Evolutionary conservation across 1,139 yeast genomes (phyloP).

Genomic region (Geotrichum carabidarum): DNA sequence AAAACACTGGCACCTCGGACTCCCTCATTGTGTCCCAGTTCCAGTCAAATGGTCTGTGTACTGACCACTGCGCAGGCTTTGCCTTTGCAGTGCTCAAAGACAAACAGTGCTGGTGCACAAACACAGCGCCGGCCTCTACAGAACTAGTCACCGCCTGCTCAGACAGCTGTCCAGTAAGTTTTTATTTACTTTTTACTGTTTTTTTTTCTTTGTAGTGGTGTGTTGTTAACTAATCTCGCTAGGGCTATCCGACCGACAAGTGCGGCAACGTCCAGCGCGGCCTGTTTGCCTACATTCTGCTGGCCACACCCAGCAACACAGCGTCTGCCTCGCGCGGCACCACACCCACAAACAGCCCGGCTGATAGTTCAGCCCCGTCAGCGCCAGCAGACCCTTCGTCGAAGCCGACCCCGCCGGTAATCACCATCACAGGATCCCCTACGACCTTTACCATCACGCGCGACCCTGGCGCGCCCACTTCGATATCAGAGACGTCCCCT

Average conservation of each 20-base stretch:
- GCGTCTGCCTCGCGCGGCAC: background rate
- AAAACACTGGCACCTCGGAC: slow-evolving; percentile 41
- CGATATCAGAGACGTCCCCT: slow-evolving; percentile 19
- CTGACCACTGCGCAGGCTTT: slow-evolving; percentile 47
- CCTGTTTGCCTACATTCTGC: slow-evolving; percentile 44
- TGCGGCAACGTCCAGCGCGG: slow-evolving; percentile 44
- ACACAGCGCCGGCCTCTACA: slow-evolving; percentile 43
- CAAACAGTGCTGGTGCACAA: slow-evolving; percentile 57
- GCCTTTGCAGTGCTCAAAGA: slow-evolving; percentile 54
- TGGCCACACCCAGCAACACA: slow-evolving; percentile 38
- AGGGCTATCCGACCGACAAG: slow-evolving; percentile 35
- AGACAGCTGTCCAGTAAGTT: slow-evolving; percentile 45
- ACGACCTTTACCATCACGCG: slow-evolving; percentile 22
- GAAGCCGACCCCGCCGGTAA: slow-evolving; percentile 18
- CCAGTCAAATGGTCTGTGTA: slow-evolving; percentile 55
- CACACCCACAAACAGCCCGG: slow-evolving; percentile 22
- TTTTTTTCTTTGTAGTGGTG: background rate
- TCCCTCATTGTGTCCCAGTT: slow-evolving; percentile 33
- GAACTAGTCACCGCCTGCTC: slow-evolving; percentile 41
- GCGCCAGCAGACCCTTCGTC: background rate
- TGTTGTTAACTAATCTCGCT: background rate
- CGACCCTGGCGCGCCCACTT: slow-evolving; percentile 16
- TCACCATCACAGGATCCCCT: slow-evolving; percentile 28
- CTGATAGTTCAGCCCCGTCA: background rate
- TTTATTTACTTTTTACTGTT: no score